phyloP scores from a whole-genome alignment of 139 green algal genomes.

The Tetradesmus lagerheimii region DNA sequence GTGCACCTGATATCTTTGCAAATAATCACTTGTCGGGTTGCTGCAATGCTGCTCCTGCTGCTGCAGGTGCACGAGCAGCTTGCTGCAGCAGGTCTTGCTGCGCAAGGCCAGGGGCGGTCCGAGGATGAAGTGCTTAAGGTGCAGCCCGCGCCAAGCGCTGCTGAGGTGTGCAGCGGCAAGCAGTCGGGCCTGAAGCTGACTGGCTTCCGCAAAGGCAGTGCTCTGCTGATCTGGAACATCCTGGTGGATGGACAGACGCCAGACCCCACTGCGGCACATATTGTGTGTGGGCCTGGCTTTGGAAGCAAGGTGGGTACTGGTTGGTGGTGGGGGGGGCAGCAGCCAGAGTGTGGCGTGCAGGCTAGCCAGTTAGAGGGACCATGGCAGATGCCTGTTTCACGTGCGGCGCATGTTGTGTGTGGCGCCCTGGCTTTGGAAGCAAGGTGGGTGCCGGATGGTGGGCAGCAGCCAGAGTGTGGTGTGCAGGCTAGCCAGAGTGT shows the following conservation, averaged over 20 bases:
- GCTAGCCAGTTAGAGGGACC: too few relatives aligned
- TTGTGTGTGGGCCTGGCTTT: background rate
- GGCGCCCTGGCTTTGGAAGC: too few relatives aligned
- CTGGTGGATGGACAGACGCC: slow-evolving; percentile 31
- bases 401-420: slow-evolving; percentile 20
- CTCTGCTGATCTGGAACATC: slow-evolving; percentile 29
- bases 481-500: too few relatives aligned
- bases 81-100: background rate
- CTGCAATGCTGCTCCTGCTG: background rate
- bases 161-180: background rate
- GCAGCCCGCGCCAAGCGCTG: background rate
- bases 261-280: slow-evolving; percentile 8
- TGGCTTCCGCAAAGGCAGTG: slow-evolving; percentile 36
- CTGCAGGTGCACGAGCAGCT: slow-evolving; percentile 26
- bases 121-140: slow-evolving; percentile 1
- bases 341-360: background rate
- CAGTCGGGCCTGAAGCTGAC: background rate
- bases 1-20: too few relatives aligned
- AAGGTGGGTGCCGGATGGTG: too few relatives aligned
- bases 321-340: too few relatives aligned
- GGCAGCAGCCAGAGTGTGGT: too few relatives aligned
- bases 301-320: background rate
- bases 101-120: background rate
- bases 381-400: slow-evolving; percentile 10
- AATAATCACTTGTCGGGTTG: too few relatives aligned